A percentile compares a stretch with the other conserved stretches of the same genome.
phyloP scores from a whole-genome alignment of 1,284 basidiomycete genomes.

The Ustilago shanxiensis region DNA sequence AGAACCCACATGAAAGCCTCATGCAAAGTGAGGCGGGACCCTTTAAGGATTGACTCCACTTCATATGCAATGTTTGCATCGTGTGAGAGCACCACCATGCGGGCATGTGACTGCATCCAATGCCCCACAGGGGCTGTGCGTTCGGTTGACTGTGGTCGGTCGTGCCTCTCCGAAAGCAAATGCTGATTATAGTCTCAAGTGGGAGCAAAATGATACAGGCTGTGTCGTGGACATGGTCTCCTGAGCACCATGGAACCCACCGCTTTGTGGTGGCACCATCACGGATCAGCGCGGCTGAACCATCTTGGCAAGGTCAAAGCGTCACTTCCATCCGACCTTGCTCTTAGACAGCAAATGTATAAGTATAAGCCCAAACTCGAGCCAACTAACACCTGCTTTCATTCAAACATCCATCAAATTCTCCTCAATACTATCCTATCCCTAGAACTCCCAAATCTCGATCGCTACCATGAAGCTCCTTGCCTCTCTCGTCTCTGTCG shows the following conservation, averaged over 20 bases:
- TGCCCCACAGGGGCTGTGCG: neutral
- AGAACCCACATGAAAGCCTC: neutral
- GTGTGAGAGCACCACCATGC: neutral
- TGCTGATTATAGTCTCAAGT: neutral
- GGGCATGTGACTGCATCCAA: neutral
- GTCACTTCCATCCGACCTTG: neutral
- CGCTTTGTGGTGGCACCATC: neutral
- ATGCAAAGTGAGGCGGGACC: neutral
- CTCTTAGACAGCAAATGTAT: neutral
- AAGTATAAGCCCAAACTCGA: neutral
- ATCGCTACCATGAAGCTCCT: conserved; percentile 1
- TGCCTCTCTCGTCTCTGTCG: neutral
- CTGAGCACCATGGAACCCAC: neutral
- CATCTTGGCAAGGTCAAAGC: neutral
- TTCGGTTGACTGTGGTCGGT: neutral
- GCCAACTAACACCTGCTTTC: neutral
- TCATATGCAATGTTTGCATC: neutral
- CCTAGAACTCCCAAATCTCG: neutral
- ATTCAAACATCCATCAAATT: neutral
- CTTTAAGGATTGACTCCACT: neutral
- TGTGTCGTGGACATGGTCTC: neutral
- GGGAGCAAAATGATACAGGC: neutral
- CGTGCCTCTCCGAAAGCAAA: neutral
- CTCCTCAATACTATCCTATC: neutral
- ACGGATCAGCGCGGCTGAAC: neutral